These are phyloP conservation scores for Tuber calosporum DNA, from an alignment of 495 filamentous ascomycete species.

Conservation along the genomic window DNA sequence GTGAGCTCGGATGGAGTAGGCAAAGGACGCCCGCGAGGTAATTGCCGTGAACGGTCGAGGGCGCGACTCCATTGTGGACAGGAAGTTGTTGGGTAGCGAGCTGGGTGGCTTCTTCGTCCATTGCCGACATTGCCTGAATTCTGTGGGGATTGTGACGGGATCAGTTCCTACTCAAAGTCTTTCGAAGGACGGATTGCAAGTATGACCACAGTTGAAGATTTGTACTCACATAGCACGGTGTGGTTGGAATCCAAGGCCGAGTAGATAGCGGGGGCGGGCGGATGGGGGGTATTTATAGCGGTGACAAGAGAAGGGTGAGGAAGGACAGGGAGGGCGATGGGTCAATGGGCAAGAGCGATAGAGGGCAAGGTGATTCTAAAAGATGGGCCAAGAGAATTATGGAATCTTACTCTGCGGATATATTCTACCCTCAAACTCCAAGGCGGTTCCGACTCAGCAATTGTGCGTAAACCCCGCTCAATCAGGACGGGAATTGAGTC, in stretches of 20 bases:
- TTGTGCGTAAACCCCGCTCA: not conserved
- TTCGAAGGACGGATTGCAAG: not conserved
- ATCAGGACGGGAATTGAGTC: not conserved
- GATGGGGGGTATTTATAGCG: not conserved
- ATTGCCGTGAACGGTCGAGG: constrained; percentile 68
- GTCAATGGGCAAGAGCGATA: not conserved
- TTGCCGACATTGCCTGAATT: constrained; percentile 12
- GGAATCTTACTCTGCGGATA: not conserved
- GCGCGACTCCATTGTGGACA: constrained; percentile 69
- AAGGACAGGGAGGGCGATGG: not conserved
- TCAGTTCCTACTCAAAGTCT: constrained; percentile 1
- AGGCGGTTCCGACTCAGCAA: not conserved
- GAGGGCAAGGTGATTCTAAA: not conserved
- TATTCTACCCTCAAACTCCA: not conserved
- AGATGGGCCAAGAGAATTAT: not conserved
- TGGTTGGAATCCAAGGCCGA: not conserved
- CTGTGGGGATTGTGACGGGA: not conserved
- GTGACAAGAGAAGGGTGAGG: not conserved
- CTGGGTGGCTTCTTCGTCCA: constrained; percentile 45
- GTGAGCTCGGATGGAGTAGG: constrained; percentile 73
- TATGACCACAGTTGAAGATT: not conserved
- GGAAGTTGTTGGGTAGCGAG: constrained; percentile 70
- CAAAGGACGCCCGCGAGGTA: constrained; percentile 84
- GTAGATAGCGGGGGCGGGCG: not conserved
- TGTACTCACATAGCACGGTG: not conserved